A percentile compares a stretch with the other conserved stretches of the same genome.
Conservation (phyloP, 345 rosid species). For the Corchorus olitorius region DNA sequence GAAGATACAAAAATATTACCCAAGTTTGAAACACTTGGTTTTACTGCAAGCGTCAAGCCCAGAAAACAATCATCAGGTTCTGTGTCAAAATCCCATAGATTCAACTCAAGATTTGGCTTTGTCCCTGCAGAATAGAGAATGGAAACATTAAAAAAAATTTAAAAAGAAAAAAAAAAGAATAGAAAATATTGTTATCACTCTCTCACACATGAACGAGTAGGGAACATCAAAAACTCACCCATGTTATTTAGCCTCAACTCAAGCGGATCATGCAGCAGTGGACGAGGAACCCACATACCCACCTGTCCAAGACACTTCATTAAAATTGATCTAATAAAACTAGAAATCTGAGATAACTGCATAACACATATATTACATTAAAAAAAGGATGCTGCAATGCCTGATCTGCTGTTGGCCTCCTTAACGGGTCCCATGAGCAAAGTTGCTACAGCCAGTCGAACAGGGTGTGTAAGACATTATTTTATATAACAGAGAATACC, state of each 20-base stretch:
- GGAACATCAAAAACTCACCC: conserved; percentile 45
- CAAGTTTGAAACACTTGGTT: conserved; percentile 73
- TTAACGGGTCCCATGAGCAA: conserved; percentile 88
- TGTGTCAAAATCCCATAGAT: conserved; percentile 82
- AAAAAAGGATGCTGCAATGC: conserved; percentile 90
- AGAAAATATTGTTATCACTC: not conserved
- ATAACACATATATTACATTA: conserved; percentile 51
- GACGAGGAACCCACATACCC: conserved; percentile 60
- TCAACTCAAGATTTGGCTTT: conserved; percentile 90
- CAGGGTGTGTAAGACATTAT: conserved; percentile 10
- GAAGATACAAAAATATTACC: conserved; percentile 37
- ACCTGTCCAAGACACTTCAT: conserved; percentile 47
- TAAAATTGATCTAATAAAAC: conserved; percentile 18
- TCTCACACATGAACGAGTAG: not conserved
- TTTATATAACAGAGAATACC: conserved; percentile 7
- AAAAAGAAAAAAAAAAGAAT: not conserved
- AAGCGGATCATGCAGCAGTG: conserved; percentile 63
- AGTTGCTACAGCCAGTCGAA: conserved; percentile 51
- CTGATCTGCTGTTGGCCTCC: conserved; percentile 92
- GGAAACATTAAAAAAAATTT: conserved; percentile 6
- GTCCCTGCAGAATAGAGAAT: conserved; percentile 43
- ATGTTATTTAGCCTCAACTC: conserved; percentile 73
- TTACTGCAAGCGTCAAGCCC: conserved; percentile 87
- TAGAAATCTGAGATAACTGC: conserved; percentile 17
- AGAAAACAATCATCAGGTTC: conserved; percentile 89